A percentile compares a stretch with the other conserved stretches of the same genome.
These are phyloP conservation scores for Arthroderma sp. DNA, from an alignment of 2,329 filamentous ascomycete genomes.

Conservation along the genomic window DNA sequence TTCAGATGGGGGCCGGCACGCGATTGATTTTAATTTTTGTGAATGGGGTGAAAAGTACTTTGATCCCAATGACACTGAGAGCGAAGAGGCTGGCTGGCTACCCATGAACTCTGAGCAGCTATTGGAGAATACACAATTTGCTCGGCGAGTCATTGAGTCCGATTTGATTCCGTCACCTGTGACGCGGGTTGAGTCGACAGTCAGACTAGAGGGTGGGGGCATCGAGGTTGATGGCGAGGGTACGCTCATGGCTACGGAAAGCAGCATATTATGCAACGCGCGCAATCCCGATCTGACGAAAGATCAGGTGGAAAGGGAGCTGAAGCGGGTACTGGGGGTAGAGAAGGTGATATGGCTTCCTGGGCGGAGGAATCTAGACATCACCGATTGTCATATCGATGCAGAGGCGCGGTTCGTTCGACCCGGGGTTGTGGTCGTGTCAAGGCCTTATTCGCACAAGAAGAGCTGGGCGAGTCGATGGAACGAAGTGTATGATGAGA, in stretches of 20 bases:
- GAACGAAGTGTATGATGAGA: slow-evolving; percentile 18
- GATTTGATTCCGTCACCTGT: no score
- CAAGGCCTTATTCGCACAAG: no score
- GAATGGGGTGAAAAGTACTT: no score
- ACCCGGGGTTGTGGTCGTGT: slow-evolving; percentile 12
- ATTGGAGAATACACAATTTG: no score
- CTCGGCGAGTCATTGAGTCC: no score
- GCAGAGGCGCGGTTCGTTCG: slow-evolving; percentile 16
- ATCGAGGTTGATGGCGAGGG: slow-evolving; percentile 24
- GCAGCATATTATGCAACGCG: slow-evolving; percentile 19
- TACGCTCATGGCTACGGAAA: slow-evolving; percentile 23
- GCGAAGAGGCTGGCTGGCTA: no score
- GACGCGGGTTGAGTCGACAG: no score
- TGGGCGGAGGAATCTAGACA: slow-evolving; percentile 12
- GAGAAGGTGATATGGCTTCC: slow-evolving; percentile 21
- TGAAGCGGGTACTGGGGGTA: slow-evolving; percentile 17
- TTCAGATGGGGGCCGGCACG: neutral
- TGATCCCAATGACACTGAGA: no score
- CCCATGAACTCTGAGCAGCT: no score
- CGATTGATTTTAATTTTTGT: no score
- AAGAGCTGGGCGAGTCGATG: slow-evolving; percentile 7
- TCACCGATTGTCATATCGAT: slow-evolving; percentile 24
- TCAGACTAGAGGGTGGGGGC: slow-evolving; percentile 17
- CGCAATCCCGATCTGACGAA: slow-evolving; percentile 18
- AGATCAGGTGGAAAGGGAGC: slow-evolving; percentile 15